phyloP scores from a whole-genome alignment of 2,329 filamentous ascomycete species.

The Xylaria sp. region DNA sequence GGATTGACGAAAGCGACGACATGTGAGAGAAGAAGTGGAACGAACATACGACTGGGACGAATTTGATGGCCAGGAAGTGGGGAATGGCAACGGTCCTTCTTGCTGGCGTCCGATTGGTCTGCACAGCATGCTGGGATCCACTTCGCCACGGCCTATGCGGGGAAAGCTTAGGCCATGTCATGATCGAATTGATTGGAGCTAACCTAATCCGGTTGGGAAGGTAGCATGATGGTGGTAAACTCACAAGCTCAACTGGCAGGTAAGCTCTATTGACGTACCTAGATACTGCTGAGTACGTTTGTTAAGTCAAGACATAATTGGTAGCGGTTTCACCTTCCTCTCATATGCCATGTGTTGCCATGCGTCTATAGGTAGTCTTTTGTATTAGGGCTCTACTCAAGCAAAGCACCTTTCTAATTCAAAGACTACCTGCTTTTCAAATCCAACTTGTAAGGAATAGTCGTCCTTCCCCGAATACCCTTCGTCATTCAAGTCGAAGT shows the following conservation, averaged over 20 bases:
- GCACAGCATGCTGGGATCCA: background rate
- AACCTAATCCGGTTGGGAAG: background rate
- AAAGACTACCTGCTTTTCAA: slow-evolving; percentile 27
- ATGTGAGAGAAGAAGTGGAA: slow-evolving; percentile 30
- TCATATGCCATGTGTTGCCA: too few relatives aligned
- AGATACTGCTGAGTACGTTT: too few relatives aligned
- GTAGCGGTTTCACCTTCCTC: too few relatives aligned
- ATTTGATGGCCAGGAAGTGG: slow-evolving; percentile 30
- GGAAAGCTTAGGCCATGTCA: slow-evolving; percentile 31
- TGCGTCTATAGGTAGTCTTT: too few relatives aligned
- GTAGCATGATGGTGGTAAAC: too few relatives aligned
- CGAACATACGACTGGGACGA: slow-evolving; percentile 31
- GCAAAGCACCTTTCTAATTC: slow-evolving; percentile 23
- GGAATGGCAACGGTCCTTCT: slow-evolving; percentile 18
- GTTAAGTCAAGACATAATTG: too few relatives aligned
- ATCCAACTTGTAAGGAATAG: slow-evolving; percentile 20
- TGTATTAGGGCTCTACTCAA: background rate
- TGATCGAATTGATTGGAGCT: background rate
- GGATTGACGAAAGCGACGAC: slow-evolving; percentile 16
- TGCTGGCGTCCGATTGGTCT: slow-evolving; percentile 31
- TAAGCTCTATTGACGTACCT: too few relatives aligned
- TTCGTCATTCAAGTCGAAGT: slow-evolving; percentile 18
- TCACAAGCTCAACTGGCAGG: too few relatives aligned
- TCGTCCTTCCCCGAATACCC: background rate
- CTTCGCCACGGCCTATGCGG: slow-evolving; percentile 35